Conservation (phyloP, 148 eudicot genomes). For the Nepenthes gracilis region DNA sequence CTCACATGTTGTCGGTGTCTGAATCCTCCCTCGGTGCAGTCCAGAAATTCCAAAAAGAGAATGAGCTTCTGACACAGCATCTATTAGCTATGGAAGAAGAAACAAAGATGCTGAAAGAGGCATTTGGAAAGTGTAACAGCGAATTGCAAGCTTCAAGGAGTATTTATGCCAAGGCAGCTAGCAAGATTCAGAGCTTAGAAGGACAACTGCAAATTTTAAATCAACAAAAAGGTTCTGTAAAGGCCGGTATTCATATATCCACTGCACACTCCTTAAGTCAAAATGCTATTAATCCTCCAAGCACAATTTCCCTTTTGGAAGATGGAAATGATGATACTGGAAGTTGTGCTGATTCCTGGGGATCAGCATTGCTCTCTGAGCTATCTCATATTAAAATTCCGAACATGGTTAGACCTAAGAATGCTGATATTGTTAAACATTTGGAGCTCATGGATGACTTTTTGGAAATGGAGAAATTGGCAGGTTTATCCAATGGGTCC, state of each 20-base stretch:
- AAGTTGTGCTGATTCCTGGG: slow-evolving; percentile 76
- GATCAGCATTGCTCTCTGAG: slow-evolving; percentile 46
- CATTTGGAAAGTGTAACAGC: slow-evolving; percentile 67
- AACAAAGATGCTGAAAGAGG: slow-evolving; percentile 92
- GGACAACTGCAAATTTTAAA: slow-evolving; percentile 35
- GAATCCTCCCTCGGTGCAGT: slow-evolving; percentile 52
- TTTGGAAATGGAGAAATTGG: slow-evolving; percentile 97
- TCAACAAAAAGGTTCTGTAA: slow-evolving; percentile 28
- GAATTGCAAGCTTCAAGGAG: slow-evolving; percentile 80
- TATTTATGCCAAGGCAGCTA: slow-evolving; percentile 66
- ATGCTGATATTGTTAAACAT: slow-evolving; percentile 45
- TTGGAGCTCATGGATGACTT: slow-evolving; percentile 98
- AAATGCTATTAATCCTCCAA: slow-evolving; percentile 46
- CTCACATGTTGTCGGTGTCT: slow-evolving; percentile 24
- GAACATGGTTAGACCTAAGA: slow-evolving; percentile 36
- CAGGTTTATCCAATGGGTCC: slow-evolving; percentile 39
- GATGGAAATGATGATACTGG: slow-evolving; percentile 74
- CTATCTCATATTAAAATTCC: slow-evolving; percentile 37
- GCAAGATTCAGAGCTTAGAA: slow-evolving; percentile 79
- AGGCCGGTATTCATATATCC: neutral
- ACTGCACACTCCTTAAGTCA: neutral
- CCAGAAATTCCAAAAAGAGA: slow-evolving; percentile 72
- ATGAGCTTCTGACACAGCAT: slow-evolving; percentile 70
- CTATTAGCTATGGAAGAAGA: slow-evolving; percentile 81
- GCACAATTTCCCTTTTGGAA: slow-evolving; percentile 61